These are phyloP conservation scores for Ceratocystis alfenasii DNA, from an alignment of 2,329 filamentous ascomycete genomes.

Conservation along the genomic window DNA sequence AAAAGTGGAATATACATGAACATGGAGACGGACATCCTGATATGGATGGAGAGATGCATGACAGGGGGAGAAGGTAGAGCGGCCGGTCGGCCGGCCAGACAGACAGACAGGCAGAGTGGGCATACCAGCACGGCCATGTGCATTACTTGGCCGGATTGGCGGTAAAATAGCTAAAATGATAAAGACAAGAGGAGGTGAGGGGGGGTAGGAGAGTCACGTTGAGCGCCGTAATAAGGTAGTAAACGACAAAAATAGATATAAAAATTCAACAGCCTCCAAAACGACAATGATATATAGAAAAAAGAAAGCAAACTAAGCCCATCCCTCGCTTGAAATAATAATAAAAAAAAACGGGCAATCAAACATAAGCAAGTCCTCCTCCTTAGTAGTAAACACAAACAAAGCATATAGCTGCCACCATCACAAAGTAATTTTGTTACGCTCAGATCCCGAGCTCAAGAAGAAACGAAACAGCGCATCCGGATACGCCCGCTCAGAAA, in stretches of 20 bases:
- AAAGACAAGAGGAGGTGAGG: background rate
- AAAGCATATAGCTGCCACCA: background rate
- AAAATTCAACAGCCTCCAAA: background rate
- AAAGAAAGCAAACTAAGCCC: background rate
- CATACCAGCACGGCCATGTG: too few species aligned
- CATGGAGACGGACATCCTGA: too few species aligned
- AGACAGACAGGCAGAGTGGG: too few species aligned
- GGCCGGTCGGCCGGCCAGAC: too few species aligned
- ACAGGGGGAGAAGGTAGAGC: too few species aligned
- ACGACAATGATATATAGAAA: background rate
- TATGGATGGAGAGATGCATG: too few species aligned
- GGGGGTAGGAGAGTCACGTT: background rate
- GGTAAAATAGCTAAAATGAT: background rate
- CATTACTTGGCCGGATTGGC: too few species aligned
- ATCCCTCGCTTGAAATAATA: background rate
- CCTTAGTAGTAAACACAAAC: background rate
- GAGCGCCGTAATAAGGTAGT: background rate
- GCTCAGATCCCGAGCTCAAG: background rate
- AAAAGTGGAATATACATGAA: too few species aligned
- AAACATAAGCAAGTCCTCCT: background rate
- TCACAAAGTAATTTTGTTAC: background rate
- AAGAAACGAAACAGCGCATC: constrained; percentile 15
- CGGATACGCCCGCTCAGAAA: background rate
- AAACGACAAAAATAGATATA: background rate
- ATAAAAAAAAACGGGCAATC: background rate